Conservation (phyloP, 2,329 filamentous ascomycete species). For the Pseudopyricularia cyperi region DNA sequence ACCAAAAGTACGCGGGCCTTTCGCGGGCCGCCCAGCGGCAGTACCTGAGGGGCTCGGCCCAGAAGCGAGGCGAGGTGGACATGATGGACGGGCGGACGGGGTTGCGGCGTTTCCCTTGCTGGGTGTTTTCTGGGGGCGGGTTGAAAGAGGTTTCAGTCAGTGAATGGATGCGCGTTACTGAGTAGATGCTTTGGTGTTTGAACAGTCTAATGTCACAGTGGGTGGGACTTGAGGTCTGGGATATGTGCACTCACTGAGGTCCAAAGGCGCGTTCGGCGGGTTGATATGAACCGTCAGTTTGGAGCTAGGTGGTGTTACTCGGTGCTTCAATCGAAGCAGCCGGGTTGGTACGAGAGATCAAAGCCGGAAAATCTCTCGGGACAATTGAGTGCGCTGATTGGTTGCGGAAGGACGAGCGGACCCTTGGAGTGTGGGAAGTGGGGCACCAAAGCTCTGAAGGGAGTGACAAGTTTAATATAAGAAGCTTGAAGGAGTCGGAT, state of each 20-base stretch:
- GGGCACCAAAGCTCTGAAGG: neutral
- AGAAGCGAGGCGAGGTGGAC: slow-evolving; percentile 65
- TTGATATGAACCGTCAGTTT: neutral
- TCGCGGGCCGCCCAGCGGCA: slow-evolving; percentile 77
- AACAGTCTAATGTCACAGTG: neutral
- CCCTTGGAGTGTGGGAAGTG: neutral
- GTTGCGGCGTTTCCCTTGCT: neutral
- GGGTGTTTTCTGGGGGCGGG: neutral
- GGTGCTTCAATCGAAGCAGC: neutral
- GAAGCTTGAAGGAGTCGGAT: neutral
- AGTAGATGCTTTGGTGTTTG: too few relatives aligned
- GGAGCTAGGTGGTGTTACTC: neutral
- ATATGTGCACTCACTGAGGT: neutral
- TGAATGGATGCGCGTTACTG: too few relatives aligned
- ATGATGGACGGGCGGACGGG: slow-evolving; percentile 25
- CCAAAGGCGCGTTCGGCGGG: neutral
- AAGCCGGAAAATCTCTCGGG: slow-evolving; percentile 3
- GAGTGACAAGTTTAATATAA: neutral
- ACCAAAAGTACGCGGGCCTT: slow-evolving; percentile 86
- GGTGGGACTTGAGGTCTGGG: neutral
- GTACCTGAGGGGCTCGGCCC: slow-evolving; percentile 71
- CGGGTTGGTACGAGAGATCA: neutral
- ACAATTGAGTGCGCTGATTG: neutral
- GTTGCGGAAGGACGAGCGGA: neutral
- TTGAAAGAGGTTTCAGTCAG: neutral